phyloP scores from a whole-genome alignment of 2,329 filamentous ascomycete species.

The Trichoderma lentiforme region DNA sequence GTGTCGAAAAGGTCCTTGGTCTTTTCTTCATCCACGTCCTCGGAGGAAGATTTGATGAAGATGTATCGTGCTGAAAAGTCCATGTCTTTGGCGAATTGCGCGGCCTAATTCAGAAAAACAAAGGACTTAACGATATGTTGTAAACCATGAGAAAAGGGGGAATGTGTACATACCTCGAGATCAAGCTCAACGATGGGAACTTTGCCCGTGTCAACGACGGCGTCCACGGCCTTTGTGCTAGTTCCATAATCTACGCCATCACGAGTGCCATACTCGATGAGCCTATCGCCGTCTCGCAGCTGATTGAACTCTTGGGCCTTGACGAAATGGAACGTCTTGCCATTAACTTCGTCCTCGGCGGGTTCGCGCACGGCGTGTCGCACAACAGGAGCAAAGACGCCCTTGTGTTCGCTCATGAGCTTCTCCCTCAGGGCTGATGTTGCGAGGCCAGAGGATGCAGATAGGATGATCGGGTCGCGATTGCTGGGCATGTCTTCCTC shows the following conservation, averaged over 20 bases:
- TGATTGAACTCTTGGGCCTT: constrained; percentile 52
- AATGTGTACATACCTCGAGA: constrained; percentile 42
- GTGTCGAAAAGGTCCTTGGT: constrained; percentile 29
- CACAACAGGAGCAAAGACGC: constrained; percentile 59
- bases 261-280: constrained; percentile 54
- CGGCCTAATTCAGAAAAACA: constrained; percentile 39
- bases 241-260: constrained; percentile 55
- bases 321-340: constrained; percentile 55
- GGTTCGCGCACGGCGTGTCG: constrained; percentile 54
- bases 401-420: constrained; percentile 61
- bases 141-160: not conserved
- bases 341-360: constrained; percentile 49
- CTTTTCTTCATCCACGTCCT: constrained; percentile 28
- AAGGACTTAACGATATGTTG: not conserved
- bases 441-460: constrained; percentile 59
- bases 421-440: constrained; percentile 62
- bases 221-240: constrained; percentile 50
- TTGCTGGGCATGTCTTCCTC: constrained; percentile 45
- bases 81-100: constrained; percentile 56
- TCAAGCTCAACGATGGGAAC: constrained; percentile 57
- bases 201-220: constrained; percentile 52
- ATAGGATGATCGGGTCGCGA: constrained; percentile 60
- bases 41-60: constrained; percentile 45
- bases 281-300: constrained; percentile 57
- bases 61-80: constrained; percentile 55